phyloP scores from a whole-genome alignment of 805 yeast genomes.

The Lachancea meyersii region DNA sequence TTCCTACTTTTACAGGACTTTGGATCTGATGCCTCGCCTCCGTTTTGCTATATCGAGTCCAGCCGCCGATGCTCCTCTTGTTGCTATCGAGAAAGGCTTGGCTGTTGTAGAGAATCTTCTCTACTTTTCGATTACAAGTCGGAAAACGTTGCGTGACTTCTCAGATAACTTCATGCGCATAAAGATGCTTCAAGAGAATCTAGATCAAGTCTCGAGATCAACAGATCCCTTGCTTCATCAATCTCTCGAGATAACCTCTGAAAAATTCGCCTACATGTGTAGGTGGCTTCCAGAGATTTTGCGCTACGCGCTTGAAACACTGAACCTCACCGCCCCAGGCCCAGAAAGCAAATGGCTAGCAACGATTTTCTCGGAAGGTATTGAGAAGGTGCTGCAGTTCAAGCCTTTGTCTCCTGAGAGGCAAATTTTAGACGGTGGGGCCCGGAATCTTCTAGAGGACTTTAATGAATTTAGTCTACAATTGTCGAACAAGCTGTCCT shows the following conservation, averaged over 20 bases:
- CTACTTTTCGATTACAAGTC: conserved; percentile 47
- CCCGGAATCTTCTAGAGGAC: conserved; percentile 13
- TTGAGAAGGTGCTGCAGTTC: conserved; percentile 14
- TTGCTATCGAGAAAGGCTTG: conserved; percentile 69
- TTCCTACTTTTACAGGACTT: conserved; percentile 53
- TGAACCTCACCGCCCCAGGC: conserved; percentile 11
- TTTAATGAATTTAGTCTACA: conserved; percentile 26
- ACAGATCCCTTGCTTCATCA: conserved; percentile 18
- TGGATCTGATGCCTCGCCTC: conserved; percentile 77
- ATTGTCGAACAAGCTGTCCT: conserved; percentile 26
- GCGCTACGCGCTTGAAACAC: conserved; percentile 27
- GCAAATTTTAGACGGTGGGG: conserved; percentile 16
- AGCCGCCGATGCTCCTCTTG: conserved; percentile 63
- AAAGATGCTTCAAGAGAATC: conserved; percentile 14
- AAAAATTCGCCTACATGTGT: conserved; percentile 14
- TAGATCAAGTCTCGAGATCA: conserved; percentile 20
- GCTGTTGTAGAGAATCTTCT: conserved; percentile 71
- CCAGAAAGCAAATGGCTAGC: conserved; percentile 9
- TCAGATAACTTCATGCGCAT: conserved; percentile 19
- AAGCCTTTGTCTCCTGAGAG: conserved; percentile 9
- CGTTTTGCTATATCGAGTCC: conserved; percentile 56
- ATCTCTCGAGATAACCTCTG: conserved; percentile 11
- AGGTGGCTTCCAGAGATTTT: conserved; percentile 34
- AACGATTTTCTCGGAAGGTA: conserved; percentile 16
- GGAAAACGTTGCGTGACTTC: conserved; percentile 40